Conservation (phyloP, 495 filamentous ascomycete genomes). For the Patellaria atrata region DNA sequence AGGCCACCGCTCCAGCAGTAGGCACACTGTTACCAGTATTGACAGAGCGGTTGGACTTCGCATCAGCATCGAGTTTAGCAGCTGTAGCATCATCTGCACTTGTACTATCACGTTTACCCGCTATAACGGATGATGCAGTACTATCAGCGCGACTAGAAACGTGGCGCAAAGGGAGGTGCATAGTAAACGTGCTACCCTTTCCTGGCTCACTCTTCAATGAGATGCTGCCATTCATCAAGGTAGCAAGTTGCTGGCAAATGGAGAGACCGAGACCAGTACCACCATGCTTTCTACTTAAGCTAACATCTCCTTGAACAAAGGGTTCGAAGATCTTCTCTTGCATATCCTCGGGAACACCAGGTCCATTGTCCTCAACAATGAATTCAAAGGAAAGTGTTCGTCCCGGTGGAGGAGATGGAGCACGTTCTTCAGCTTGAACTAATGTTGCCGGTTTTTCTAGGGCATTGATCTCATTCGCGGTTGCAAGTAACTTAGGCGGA, state of each 20-base stretch:
- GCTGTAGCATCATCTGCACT: conserved; percentile 10
- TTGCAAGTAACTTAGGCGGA: conserved; percentile 16
- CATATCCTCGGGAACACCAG: conserved; percentile 67
- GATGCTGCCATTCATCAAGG: conserved; percentile 68
- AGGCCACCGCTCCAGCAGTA: conserved; percentile 12
- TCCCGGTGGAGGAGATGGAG: conserved; percentile 47
- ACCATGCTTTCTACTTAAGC: conserved; percentile 77
- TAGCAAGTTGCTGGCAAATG: conserved; percentile 76
- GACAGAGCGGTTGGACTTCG: conserved; percentile 19
- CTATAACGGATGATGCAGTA: conserved; percentile 27
- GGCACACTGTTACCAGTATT: conserved; percentile 14
- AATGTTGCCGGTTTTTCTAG: conserved; percentile 35
- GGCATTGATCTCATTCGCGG: conserved; percentile 25
- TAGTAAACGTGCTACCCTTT: conserved; percentile 64
- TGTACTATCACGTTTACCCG: conserved; percentile 16
- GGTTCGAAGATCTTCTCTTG: conserved; percentile 81
- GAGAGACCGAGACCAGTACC: conserved; percentile 83
- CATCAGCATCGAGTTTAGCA: conserved; percentile 9
- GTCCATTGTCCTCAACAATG: conserved; percentile 78
- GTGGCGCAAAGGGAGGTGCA: conserved; percentile 72
- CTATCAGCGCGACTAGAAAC: conserved; percentile 50
- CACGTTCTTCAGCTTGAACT: conserved; percentile 37
- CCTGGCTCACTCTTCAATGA: conserved; percentile 56
- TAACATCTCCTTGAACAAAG: conserved; percentile 82
- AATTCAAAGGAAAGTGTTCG: conserved; percentile 62